A percentile compares a stretch with the other conserved stretches of the same genome.
These are phyloP conservation scores for Puccinellia tenuiflora DNA, from an alignment of 176 grass and related monocot species.

Conservation along the genomic window DNA sequence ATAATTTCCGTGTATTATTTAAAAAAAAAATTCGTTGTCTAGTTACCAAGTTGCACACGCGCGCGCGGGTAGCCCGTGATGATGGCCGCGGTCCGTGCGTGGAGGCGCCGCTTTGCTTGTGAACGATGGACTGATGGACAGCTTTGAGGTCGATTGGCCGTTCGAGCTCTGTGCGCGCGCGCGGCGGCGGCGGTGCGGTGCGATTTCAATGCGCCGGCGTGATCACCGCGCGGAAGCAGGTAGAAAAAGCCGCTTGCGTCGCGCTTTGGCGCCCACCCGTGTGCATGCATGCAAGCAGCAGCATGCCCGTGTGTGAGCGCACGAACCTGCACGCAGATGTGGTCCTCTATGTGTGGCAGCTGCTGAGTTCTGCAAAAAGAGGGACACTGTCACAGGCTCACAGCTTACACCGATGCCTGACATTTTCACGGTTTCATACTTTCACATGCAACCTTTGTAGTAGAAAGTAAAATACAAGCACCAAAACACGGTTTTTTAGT, in stretches of 20 bases:
- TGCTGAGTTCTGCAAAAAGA: not conserved
- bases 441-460: too few relatives aligned
- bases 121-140: not conserved
- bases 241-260: conserved; percentile 16
- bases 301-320: not conserved
- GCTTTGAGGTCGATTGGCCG: not conserved
- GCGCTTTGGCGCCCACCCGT: conserved; percentile 7
- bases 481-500: too few relatives aligned
- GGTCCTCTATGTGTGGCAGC: not conserved
- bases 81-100: too few relatives aligned
- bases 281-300: conserved; percentile 9
- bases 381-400: too few relatives aligned
- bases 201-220: conserved; percentile 32
- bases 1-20: too few relatives aligned
- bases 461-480: too few relatives aligned
- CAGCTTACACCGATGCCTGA: not conserved
- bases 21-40: too few relatives aligned
- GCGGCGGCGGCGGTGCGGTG: not conserved
- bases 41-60: not conserved
- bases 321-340: not conserved
- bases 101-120: conserved; percentile 19
- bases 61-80: not conserved
- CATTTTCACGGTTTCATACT: not conserved
- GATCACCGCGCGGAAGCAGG: not conserved
- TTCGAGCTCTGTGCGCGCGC: not conserved